Base-by-base conservation (phyloP, 352 stramenopile genomes). In the Thraustochytrium sp. region DNA sequence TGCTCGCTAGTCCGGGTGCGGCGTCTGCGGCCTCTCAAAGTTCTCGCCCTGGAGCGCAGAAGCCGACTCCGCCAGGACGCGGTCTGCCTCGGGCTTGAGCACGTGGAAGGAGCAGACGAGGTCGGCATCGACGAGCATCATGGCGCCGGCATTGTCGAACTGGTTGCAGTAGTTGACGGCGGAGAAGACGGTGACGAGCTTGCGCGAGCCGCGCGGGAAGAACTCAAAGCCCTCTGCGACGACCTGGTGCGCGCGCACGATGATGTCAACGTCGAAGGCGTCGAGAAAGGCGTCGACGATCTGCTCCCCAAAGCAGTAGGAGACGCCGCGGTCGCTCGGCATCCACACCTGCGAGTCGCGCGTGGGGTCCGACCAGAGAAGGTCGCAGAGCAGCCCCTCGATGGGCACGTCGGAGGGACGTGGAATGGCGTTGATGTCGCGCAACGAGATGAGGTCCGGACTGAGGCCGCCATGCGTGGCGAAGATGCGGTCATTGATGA, bases 401-500 rank as follows among this genome's bases (percentile, higher is more conserved):
- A 96, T 91, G 0, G 93, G 92, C 1, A 96, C 91, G 55, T 95
- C 91, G 1, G 89, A 94, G 18, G 91, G 91, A 3, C 91, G 89
- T 37, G 89, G 87, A 26, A 97, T 94, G 82, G 92, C 93, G 42
- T 91, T 92, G 87, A 98, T 97, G 88, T 99, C 95, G 87, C 98
- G 95, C 13, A 99, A 86, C 21, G 94, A 98, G 85, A 98, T 98
- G 54, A 99, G 90, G 49, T 96, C 94, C 0, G 97, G 97, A 2
- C 91, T 95, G 1, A 98, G 86, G 8, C 94, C 94, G 38, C 97
- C 96, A 86, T 99, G 97, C 88, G 98, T 98, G 88, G 96, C 99
- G 85, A 99, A 98, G 82, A 99, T 99, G 87, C 98, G 97, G 84
- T 99, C 96, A 84, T 99, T 96, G 62, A 99, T 96, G 59, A 99